These are phyloP conservation scores for Scheffersomyces illinoinensis DNA, from an alignment of 1,139 yeast genomes.

Conservation along the genomic window DNA sequence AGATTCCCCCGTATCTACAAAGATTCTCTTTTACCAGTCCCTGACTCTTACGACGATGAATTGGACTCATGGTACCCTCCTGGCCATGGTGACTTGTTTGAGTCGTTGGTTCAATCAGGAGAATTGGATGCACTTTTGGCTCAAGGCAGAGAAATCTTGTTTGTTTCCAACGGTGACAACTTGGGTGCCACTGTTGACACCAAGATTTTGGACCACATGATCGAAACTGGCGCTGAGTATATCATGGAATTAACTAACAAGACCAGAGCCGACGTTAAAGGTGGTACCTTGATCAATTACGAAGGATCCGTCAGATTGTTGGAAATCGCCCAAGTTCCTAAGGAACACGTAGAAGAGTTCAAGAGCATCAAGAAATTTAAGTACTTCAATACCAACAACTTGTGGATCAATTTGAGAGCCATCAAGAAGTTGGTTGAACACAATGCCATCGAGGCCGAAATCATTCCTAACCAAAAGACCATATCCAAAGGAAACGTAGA, in stretches of 20 bases:
- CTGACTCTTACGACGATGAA: constrained; percentile 70
- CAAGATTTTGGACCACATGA: constrained; percentile 88
- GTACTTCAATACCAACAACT: constrained; percentile 95
- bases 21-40: constrained; percentile 94
- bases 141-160: constrained; percentile 92
- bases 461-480: constrained; percentile 90
- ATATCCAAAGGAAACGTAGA: constrained; percentile 77
- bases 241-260: constrained; percentile 98
- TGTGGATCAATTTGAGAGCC: constrained; percentile 96
- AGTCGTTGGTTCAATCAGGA: constrained; percentile 85
- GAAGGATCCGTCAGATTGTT: constrained; percentile 92
- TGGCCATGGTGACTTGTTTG: constrained; percentile 98
- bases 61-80: constrained; percentile 97
- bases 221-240: constrained; percentile 88
- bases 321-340: constrained; percentile 98
- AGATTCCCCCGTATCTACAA: constrained; percentile 93
- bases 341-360: constrained; percentile 97
- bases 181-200: constrained; percentile 97
- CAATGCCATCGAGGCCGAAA: constrained; percentile 84
- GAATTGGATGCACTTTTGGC: constrained; percentile 87
- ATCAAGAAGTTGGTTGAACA: constrained; percentile 88
- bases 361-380: constrained; percentile 96
- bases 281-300: constrained; percentile 97
- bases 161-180: constrained; percentile 97
- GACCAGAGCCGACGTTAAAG: constrained; percentile 98